Percentiles rank a stretch among this genome's conserved stretches.
Evolutionary conservation across 2,329 filamentous ascomycete species (phyloP).

Genomic region (Penicillium paneum): DNA sequence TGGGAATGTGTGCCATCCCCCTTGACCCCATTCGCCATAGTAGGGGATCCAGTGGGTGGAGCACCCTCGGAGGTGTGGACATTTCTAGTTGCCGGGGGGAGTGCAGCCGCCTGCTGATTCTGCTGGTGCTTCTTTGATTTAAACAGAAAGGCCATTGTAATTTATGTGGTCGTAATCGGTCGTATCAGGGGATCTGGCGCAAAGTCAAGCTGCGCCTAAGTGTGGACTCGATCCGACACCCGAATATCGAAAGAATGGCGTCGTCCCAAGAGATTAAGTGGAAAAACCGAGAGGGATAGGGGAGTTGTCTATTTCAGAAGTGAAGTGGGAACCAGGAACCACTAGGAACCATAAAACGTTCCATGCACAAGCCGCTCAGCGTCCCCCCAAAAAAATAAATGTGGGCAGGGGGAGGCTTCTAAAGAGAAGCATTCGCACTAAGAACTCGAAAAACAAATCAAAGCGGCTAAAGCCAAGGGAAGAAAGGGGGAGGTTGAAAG

Average conservation of each 20-base stretch:
- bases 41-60: constrained; percentile 40
- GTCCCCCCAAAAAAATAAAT: constrained; percentile 10
- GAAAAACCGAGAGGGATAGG: constrained; percentile 10
- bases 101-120: constrained; percentile 39
- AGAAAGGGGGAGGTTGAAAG: constrained; percentile 14
- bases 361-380: constrained; percentile 16
- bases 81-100: constrained; percentile 56
- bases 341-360: constrained; percentile 20
- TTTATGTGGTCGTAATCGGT: constrained; percentile 33
- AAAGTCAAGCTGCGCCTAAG: constrained; percentile 14
- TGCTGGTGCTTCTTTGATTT: constrained; percentile 76
- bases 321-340: constrained; percentile 28
- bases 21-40: constrained; percentile 48
- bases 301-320: constrained; percentile 19
- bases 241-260: constrained; percentile 7
- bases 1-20: constrained; percentile 40
- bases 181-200: constrained; percentile 26
- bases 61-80: constrained; percentile 56
- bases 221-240: constrained; percentile 9
- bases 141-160: constrained; percentile 74
- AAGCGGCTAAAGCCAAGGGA: constrained; percentile 11
- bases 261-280: not conserved
- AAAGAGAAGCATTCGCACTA: constrained; percentile 4
- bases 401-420: constrained; percentile 10
- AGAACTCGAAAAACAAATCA: not conserved